Percentiles rank a stretch among this genome's conserved stretches.
phyloP scores from a whole-genome alignment of 805 yeast genomes.

The Starmera quercuum region DNA sequence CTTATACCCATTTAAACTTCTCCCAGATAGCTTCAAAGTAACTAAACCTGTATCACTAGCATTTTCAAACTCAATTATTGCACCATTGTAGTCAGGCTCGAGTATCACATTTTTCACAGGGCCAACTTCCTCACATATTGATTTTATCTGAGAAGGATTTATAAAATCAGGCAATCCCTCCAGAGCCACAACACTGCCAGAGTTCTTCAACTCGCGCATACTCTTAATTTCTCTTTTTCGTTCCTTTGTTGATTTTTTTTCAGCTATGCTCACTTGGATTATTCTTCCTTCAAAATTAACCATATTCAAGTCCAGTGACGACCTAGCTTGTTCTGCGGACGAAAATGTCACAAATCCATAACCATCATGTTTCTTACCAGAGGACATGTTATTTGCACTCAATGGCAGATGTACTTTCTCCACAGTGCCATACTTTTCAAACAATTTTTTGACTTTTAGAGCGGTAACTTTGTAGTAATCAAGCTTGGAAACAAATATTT shows the following conservation, averaged over 20 bases:
- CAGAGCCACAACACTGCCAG: conserved; percentile 18
- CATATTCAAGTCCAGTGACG: conserved; percentile 37
- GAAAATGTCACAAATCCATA: conserved; percentile 56
- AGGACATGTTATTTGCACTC: conserved; percentile 15
- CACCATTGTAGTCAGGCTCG: conserved; percentile 38
- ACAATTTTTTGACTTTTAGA: conserved; percentile 29
- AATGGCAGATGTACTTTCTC: conserved; percentile 46
- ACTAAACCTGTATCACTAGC: conserved; percentile 45
- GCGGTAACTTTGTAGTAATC: conserved; percentile 37
- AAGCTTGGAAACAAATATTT: conserved; percentile 46
- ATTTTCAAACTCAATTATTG: conserved; percentile 39
- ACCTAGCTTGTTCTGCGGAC: conserved; percentile 34
- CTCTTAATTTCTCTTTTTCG: conserved; percentile 20
- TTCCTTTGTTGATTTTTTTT: conserved; percentile 27
- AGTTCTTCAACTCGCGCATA: conserved; percentile 9
- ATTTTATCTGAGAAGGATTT: conserved; percentile 25
- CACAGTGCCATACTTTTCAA: conserved; percentile 43
- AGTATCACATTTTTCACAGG: conserved; percentile 35
- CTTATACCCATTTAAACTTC: conserved; percentile 25
- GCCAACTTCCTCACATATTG: conserved; percentile 25
- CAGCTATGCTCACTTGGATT: conserved; percentile 43
- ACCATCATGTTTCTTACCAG: conserved; percentile 40
- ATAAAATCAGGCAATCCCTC: conserved; percentile 28
- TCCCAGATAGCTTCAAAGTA: conserved; percentile 33
- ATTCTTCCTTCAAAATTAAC: conserved; percentile 36